Evolutionary conservation across 352 stramenopile species (phyloP).

Genomic region (Globisporangium paroecandrum): DNA sequence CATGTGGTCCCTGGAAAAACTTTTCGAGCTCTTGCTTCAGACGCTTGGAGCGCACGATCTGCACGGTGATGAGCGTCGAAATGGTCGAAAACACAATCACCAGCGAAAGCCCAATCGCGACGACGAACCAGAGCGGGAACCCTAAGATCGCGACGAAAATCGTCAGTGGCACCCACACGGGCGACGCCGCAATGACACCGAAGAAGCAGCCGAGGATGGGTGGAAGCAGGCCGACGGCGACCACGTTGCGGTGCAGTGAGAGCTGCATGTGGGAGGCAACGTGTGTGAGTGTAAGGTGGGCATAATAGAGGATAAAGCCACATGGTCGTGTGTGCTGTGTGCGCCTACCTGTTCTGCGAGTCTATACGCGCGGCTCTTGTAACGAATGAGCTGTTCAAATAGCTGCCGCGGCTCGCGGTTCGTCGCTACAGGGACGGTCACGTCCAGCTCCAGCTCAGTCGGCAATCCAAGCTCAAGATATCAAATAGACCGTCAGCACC

Average conservation of each 20-base stretch:
- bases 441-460: constrained; percentile 28
- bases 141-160: constrained; percentile 53
- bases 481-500: neutral
- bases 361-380: constrained; percentile 34
- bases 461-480: constrained; percentile 11
- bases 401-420: constrained; percentile 43
- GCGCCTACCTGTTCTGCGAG: constrained; percentile 38
- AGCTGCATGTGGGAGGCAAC: constrained; percentile 29
- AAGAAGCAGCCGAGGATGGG: constrained; percentile 40
- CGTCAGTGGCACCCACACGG: constrained; percentile 56
- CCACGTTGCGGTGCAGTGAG: constrained; percentile 57
- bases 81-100: constrained; percentile 44
- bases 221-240: constrained; percentile 44
- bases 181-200: constrained; percentile 42
- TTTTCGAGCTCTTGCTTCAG: constrained; percentile 39
- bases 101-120: constrained; percentile 38
- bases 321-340: no score
- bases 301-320: neutral
- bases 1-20: constrained; percentile 48
- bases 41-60: constrained; percentile 45
- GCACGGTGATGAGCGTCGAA: constrained; percentile 45
- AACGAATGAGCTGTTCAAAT: constrained; percentile 32
- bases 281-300: neutral
- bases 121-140: constrained; percentile 58
- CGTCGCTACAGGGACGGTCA: constrained; percentile 37